Evolutionary conservation across 2,329 filamentous ascomycete species (phyloP), one percentile per base, ranked within the genome.

Genomic region (Talaromyces piceae): DNA sequence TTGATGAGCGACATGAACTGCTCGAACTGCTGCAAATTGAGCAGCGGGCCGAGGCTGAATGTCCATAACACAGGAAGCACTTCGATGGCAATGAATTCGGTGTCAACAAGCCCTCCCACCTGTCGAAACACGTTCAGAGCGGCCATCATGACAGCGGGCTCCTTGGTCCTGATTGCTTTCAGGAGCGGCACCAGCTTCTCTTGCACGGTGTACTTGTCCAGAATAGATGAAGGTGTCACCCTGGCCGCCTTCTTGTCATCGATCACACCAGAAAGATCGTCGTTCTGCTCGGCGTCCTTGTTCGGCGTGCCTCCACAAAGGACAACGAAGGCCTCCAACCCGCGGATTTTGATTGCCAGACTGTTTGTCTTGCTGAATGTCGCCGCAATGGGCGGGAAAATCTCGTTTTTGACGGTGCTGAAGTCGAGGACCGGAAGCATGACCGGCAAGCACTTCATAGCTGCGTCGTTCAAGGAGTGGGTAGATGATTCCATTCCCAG

Each of bases 131-230:
- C 89, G 50, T 84, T 85, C 28, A 97, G 75, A 0, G 90, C 86
- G 5, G 91, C 91, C 76, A 97, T 87, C 88, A 97, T 97, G 8
- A 98, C 93, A 6, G 90, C 91, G 0, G 93, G 93, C 67, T 98
- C 93, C 65, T 95, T 97, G 0, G 93, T 98, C 70, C 95, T 97
- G 73, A 98, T 97, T 2, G 78, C 90, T 63, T 88, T 90, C 54
- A 98, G 77, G 4, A 97, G 73, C 0, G 93, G 93, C 0, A 97
- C 81, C 28, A 98, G 87, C 73, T 96, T 97, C 66, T 98, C 93
- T 67, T 98, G 93, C 73, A 98, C 91, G 0, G 93, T 97, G 64
- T 93, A 97, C 67, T 97, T 97, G 73, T 98, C 93, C 25, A 98
- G 75, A 3, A 91, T 91, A 2, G 83, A 89, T 0, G 86, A 86